Percentiles rank a stretch among this genome's conserved stretches.
These are phyloP conservation scores for Sextonia rubra DNA, from an alignment of 164 flowering plant genomes.

Conservation along the genomic window DNA sequence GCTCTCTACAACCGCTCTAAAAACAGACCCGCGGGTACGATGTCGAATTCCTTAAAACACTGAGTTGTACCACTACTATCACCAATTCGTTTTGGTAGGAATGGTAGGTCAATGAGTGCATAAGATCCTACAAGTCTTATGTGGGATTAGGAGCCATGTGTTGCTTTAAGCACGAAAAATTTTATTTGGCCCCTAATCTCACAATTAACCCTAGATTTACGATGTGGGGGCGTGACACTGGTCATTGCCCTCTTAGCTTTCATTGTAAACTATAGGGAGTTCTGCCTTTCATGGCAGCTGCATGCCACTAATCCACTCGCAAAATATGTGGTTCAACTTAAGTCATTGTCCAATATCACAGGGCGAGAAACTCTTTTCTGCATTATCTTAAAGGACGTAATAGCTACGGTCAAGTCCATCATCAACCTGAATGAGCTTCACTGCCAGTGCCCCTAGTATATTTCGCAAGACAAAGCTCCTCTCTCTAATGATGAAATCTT, in stretches of 20 bases:
- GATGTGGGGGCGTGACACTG: too few relatives aligned
- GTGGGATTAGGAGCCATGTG: too few relatives aligned
- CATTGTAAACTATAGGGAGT: conserved; percentile 40
- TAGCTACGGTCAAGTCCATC: conserved; percentile 40
- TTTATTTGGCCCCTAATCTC: too few relatives aligned
- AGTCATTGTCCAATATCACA: conserved; percentile 44
- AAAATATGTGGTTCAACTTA: conserved; percentile 37
- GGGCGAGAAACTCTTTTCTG: conserved; percentile 31
- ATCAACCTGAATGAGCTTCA: conserved; percentile 45
- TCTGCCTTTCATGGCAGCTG: conserved; percentile 41
- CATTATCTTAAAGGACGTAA: conserved; percentile 29
- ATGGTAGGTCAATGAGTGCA: too few relatives aligned
- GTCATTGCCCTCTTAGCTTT: conserved; percentile 42
- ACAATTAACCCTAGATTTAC: too few relatives aligned
- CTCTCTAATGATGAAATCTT: conserved; percentile 38
- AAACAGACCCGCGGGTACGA: too few relatives aligned
- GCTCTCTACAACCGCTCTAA: too few relatives aligned
- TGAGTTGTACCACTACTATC: too few relatives aligned
- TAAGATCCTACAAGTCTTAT: too few relatives aligned
- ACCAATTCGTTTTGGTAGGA: too few relatives aligned
- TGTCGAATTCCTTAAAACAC: too few relatives aligned
- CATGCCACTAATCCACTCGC: conserved; percentile 33
- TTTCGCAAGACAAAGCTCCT: conserved; percentile 27
- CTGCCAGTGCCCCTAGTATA: conserved; percentile 26
- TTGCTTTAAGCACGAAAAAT: too few relatives aligned